A percentile compares a stretch with the other conserved stretches of the same genome.
phyloP scores from a whole-genome alignment of 2,329 filamentous ascomycete species.

The Pestalotiopsis sp. region DNA sequence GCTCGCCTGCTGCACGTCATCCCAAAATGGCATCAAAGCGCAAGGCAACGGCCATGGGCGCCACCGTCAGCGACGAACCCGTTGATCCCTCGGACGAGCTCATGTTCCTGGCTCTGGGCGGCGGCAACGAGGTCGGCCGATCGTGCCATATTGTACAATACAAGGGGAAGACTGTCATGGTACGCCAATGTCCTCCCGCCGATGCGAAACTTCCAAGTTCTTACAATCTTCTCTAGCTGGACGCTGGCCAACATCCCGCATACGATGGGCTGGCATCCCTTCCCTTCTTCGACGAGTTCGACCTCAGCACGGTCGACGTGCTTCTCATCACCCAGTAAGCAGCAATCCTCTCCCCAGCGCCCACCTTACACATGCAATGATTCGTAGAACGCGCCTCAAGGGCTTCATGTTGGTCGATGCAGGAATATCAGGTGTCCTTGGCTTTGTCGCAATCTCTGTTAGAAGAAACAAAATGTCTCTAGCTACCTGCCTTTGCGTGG shows the following conservation, averaged over 20 bases:
- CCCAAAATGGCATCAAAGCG: constrained; percentile 84
- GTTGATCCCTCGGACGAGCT: constrained; percentile 93
- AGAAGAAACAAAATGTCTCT: constrained; percentile 6
- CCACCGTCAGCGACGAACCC: constrained; percentile 73
- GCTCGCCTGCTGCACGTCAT: neutral
- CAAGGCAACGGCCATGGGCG: constrained; percentile 77
- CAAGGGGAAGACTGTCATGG: constrained; percentile 99
- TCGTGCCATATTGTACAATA: constrained; percentile 99
- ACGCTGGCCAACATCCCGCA: constrained; percentile 94
- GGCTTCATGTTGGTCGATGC: constrained; percentile 22
- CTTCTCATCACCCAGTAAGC: constrained; percentile 99
- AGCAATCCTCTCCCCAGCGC: constrained; percentile 10
- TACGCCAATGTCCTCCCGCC: constrained; percentile 43
- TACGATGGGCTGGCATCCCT: constrained; percentile 93
- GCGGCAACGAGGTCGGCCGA: constrained; percentile 94
- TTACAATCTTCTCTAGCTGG: constrained; percentile 63
- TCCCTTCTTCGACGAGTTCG: constrained; percentile 98
- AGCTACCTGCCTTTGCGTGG: constrained; percentile 5
- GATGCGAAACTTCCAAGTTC: neutral
- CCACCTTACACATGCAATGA: constrained; percentile 1
- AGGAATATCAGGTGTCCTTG: constrained; percentile 25
- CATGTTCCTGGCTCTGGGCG: constrained; percentile 89
- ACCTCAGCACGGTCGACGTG: constrained; percentile 94
- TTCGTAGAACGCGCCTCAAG: constrained; percentile 19
- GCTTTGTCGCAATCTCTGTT: constrained; percentile 2